Conservation (phyloP, 78 protist genomes). For the Chrysochromulina tobinii region DNA sequence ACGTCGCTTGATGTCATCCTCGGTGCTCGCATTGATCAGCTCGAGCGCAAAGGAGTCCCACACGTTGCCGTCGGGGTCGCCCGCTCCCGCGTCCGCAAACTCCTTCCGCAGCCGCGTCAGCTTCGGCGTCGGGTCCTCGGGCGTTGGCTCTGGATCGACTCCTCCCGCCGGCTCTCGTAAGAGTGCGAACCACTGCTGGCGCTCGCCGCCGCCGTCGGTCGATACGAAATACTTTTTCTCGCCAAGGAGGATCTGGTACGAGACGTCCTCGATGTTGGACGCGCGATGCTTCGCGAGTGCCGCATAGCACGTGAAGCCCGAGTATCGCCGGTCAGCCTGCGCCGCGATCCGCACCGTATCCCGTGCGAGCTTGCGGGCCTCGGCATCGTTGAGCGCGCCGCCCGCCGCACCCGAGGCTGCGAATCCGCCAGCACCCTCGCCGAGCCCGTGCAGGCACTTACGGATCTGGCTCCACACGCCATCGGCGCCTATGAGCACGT, state of each 20-base stretch:
- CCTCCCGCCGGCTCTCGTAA: constrained; percentile 15
- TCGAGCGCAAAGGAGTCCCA: constrained; percentile 28
- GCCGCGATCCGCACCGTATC: constrained; percentile 11
- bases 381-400: constrained; percentile 4
- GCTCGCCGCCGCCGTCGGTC: constrained; percentile 32
- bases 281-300: constrained; percentile 21
- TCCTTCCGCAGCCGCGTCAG: not conserved
- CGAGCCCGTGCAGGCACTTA: not conserved
- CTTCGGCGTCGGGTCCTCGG: not conserved
- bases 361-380: constrained; percentile 1
- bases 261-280: constrained; percentile 21
- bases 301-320: constrained; percentile 29
- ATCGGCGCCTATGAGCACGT: constrained; percentile 23
- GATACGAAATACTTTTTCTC: constrained; percentile 17
- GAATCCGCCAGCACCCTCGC: constrained; percentile 20
- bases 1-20: not conserved
- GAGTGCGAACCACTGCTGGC: constrained; percentile 33
- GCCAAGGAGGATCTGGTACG: constrained; percentile 21
- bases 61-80: constrained; percentile 4
- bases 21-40: not conserved
- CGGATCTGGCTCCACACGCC: constrained; percentile 7
- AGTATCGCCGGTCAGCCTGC: constrained; percentile 6
- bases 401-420: constrained; percentile 31
- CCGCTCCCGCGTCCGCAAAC: not conserved
- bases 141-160: not conserved